Evolutionary conservation across 2,329 filamentous ascomycete species (phyloP).

Genomic region (Aureobasidium sp.): DNA sequence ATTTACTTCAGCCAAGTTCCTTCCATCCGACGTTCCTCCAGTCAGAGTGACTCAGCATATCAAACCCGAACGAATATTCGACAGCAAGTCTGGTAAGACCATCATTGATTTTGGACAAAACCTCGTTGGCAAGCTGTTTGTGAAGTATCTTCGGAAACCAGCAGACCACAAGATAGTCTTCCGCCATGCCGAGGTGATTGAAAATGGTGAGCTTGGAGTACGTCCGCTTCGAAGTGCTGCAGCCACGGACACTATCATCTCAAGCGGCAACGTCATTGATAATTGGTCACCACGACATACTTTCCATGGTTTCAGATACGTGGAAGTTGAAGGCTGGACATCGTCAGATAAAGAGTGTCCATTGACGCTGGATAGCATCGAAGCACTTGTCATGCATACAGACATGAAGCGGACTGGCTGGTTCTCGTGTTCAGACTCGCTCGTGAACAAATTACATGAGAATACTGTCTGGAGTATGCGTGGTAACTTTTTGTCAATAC

Average conservation of each 20-base stretch:
- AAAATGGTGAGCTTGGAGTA: slow-evolving; percentile 35
- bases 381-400: slow-evolving; percentile 40
- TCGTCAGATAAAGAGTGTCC: slow-evolving; percentile 16
- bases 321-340: slow-evolving; percentile 40
- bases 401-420: slow-evolving; percentile 43
- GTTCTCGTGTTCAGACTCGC: slow-evolving; percentile 43
- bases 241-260: slow-evolving; percentile 33
- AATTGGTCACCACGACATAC: slow-evolving; percentile 43
- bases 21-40: slow-evolving; percentile 36
- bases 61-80: slow-evolving; percentile 22
- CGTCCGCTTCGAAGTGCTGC: slow-evolving; percentile 38
- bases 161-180: slow-evolving; percentile 37
- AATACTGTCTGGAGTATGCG: slow-evolving; percentile 51
- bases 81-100: slow-evolving; percentile 35
- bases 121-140: slow-evolving; percentile 41
- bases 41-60: slow-evolving; percentile 30
- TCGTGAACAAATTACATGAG: slow-evolving; percentile 45
- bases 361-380: slow-evolving; percentile 19
- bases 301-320: slow-evolving; percentile 46
- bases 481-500: slow-evolving; percentile 50
- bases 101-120: slow-evolving; percentile 53
- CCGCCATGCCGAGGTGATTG: slow-evolving; percentile 47
- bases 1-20: slow-evolving; percentile 27
- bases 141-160: slow-evolving; percentile 29
- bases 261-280: slow-evolving; percentile 20